Evolutionary conservation across 129 eudicot genomes (phyloP), one percentile per base, ranked within the genome.

Genomic region (Chrysanthemum lavandulifolium): DNA sequence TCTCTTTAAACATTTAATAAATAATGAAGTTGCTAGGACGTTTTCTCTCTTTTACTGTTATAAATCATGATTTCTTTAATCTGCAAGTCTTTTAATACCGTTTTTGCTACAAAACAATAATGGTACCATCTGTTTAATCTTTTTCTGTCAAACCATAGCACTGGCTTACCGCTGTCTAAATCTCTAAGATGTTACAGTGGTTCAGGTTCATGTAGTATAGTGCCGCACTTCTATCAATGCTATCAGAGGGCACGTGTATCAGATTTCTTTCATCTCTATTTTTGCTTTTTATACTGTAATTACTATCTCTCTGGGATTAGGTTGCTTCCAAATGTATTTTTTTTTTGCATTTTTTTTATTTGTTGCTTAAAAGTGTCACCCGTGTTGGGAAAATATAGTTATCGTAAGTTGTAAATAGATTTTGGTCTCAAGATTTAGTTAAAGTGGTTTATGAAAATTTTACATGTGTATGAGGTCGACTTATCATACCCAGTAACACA

Each of bases 171-270:
- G 45, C 45, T 36, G 45, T 36, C 10, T 36, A 36, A 36, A 8
- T 36, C 45, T 36, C 45, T 36, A 47, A 51, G 66, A 65, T 66
- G 47, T 74, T 66, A 57, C 65, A 48, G 50, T 36, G 65, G 57
- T 57, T 75, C 72, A 67, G 23, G 51, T 67, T 40, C 45, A 11
- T 19, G 33, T 48, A 48, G 25, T 12, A 16, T 36, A 68, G 58
- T 43, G 31, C 31, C 25, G 60, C 54, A 7, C 62, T 49, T 68
- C 12, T 6, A 18, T 59, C 21, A 27, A 70, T 18, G 13, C 50
- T 67, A 31, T 49, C 36, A n/a, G 50, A 49, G 73, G 52, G 67
- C 52, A 57, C 25, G 29, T 67, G 12, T 57, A 50, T 40, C 58
- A 43, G 15, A 14, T 43, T 27, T 27, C 11, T 13, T 48, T 73